Evolutionary conservation across 352 stramenopile genomes (phyloP).

Genomic region (Pythium phragmitis): DNA sequence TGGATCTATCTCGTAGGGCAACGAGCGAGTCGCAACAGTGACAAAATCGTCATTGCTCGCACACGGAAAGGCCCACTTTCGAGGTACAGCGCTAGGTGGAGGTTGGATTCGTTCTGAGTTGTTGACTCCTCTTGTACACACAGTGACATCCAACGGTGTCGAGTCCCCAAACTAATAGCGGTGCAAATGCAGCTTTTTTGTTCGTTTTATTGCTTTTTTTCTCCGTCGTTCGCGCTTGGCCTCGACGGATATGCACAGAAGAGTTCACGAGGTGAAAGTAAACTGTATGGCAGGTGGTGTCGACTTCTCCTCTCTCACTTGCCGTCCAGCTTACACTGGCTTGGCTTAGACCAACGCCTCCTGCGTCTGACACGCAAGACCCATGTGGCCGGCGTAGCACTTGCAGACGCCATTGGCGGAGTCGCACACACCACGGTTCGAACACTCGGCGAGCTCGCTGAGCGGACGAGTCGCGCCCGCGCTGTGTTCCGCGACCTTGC

Average conservation of each 20-base stretch:
- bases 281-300: background rate
- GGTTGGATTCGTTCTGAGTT: background rate
- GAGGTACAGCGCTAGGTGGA: conserved; percentile 25
- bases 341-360: conserved; percentile 35
- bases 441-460: conserved; percentile 56
- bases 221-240: background rate
- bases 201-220: background rate
- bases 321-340: background rate
- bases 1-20: conserved; percentile 25
- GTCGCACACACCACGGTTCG: conserved; percentile 62
- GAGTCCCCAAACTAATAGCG: background rate
- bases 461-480: conserved; percentile 23
- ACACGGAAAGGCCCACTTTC: conserved; percentile 38
- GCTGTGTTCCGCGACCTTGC: conserved; percentile 29
- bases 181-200: background rate
- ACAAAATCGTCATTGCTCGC: conserved; percentile 51
- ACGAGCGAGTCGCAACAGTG: conserved; percentile 38
- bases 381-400: conserved; percentile 76
- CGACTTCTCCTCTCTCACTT: background rate
- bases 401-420: conserved; percentile 46
- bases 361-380: conserved; percentile 69
- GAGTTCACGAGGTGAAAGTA: background rate
- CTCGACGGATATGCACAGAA: conserved; percentile 11
- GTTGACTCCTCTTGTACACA: background rate
- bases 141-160: conserved; percentile 7